phyloP scores from a whole-genome alignment of 805 yeast genomes.

The Metschnikowia amazonensis region DNA sequence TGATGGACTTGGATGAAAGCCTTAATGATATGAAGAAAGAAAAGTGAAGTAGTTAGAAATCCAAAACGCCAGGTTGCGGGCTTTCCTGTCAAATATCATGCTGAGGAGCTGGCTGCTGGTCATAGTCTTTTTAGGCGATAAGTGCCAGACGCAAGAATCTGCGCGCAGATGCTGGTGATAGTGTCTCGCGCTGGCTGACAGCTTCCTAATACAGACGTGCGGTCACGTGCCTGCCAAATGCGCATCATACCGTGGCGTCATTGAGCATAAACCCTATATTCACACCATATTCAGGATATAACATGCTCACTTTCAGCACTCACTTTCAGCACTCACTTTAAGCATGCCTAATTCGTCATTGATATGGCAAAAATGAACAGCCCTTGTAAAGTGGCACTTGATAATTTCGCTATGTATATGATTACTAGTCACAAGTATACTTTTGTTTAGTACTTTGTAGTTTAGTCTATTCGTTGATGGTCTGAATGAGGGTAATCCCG shows the following conservation, averaged over 20 bases:
- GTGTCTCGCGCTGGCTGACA: constrained; percentile 2
- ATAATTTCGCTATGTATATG: no score
- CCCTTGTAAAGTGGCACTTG: no score
- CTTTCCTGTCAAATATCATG: not conserved
- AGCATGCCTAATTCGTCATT: no score
- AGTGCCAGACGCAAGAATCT: not conserved
- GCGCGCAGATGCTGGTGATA: constrained; percentile 6
- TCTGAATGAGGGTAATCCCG: no score
- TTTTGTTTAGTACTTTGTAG: no score
- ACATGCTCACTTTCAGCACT: no score
- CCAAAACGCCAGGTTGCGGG: not conserved
- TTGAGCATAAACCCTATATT: not conserved
- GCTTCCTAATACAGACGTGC: not conserved
- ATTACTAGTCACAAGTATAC: no score
- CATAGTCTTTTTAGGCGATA: not conserved
- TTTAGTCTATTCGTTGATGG: no score
- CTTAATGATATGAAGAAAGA: not conserved
- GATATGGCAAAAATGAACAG: no score
- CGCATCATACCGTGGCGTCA: not conserved
- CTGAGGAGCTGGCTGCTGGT: constrained; percentile 5
- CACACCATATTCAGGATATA: no score
- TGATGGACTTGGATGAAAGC: not conserved
- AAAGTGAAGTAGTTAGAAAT: no score
- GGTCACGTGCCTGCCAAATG: not conserved
- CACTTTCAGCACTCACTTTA: no score